Percentiles rank a stretch among this genome's conserved stretches.
Conservation (phyloP, 257 asterid species). For the Solanum neorickii region DNA sequence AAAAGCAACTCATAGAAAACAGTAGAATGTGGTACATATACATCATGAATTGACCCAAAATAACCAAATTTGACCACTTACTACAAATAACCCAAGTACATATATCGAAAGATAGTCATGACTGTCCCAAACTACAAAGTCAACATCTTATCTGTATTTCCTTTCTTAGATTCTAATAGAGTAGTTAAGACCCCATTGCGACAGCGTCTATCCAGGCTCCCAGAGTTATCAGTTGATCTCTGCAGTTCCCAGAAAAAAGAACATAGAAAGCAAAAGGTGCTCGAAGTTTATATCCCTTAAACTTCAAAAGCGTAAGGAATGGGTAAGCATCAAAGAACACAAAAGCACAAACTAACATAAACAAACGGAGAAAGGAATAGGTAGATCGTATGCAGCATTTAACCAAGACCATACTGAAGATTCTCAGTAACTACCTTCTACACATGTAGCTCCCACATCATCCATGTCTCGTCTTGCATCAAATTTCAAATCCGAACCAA, state of each 20-base stretch:
- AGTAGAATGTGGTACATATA: not conserved
- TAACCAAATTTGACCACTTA: not conserved
- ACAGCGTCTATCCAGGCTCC: not conserved
- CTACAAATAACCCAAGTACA: not conserved
- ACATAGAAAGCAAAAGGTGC: not conserved
- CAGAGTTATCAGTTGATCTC: not conserved
- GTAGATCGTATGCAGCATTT: not conserved
- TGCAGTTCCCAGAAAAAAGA: not conserved
- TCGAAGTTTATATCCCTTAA: not conserved
- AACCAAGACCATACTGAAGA: not conserved
- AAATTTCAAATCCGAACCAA: constrained; percentile 93
- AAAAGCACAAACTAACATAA: not conserved
- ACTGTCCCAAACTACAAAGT: not conserved
- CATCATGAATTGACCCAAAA: not conserved
- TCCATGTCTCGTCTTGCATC: constrained; percentile 95
- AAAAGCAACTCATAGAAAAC: not conserved
- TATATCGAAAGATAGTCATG: not conserved
- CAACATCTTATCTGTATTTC: not conserved
- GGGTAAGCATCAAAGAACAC: not conserved
- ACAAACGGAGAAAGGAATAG: not conserved
- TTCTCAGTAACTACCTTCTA: constrained; percentile 50
- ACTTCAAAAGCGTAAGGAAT: not conserved
- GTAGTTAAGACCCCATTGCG: not conserved
- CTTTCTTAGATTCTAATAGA: not conserved
- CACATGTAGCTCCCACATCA: constrained; percentile 78